Conservation (phyloP, 441 rosid genomes). For the Raphanus hybrid region DNA sequence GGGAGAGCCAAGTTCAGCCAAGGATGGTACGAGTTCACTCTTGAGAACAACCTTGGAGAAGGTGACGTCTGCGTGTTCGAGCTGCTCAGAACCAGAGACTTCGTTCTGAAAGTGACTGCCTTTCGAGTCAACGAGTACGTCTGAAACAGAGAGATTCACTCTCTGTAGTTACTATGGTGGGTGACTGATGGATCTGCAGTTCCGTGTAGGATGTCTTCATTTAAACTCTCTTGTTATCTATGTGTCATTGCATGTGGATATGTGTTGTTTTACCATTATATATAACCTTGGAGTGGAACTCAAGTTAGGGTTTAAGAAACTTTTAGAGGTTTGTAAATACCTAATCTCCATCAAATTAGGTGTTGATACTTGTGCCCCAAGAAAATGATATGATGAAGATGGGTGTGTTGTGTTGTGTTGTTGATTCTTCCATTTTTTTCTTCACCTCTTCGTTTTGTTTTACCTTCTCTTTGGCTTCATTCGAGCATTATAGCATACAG, state of each 20-base stretch:
- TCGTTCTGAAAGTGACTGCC: constrained; percentile 83
- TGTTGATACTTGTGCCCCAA: constrained; percentile 26
- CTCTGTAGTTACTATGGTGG: constrained; percentile 25
- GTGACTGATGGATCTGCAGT: constrained; percentile 18
- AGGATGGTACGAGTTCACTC: constrained; percentile 94
- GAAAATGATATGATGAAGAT: constrained; percentile 36
- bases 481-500: too few species aligned
- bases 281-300: constrained; percentile 36
- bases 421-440: constrained; percentile 1
- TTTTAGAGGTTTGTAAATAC: constrained; percentile 40
- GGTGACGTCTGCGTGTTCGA: constrained; percentile 96
- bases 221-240: constrained; percentile 8
- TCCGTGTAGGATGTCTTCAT: constrained; percentile 35
- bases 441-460: background rate
- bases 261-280: constrained; percentile 38
- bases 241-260: constrained; percentile 29
- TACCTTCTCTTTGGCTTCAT: background rate
- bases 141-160: constrained; percentile 29
- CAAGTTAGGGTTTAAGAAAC: constrained; percentile 25
- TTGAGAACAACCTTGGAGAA: constrained; percentile 91
- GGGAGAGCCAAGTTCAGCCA: constrained; percentile 94
- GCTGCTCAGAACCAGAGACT: constrained; percentile 73
- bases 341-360: constrained; percentile 42
- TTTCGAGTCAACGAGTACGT: constrained; percentile 60
- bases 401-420: constrained; percentile 39